Evolutionary conservation across 148 eudicot species (phyloP), one percentile per base, ranked within the genome.

Genomic region (Gaultheria prostrata): DNA sequence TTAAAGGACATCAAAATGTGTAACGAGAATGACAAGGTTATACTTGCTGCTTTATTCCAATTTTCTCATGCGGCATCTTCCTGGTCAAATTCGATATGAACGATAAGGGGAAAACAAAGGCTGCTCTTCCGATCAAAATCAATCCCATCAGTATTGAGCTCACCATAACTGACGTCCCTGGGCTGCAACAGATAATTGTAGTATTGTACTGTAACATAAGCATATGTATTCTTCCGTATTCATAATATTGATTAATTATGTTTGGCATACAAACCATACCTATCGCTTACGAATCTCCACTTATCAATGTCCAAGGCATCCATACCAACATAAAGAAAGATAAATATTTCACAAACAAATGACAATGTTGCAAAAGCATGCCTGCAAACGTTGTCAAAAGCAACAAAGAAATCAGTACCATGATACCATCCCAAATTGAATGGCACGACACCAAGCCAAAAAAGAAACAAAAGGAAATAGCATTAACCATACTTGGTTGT

Each of bases 61-160:
- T 94, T 86, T 90, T 94, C 63, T 90, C 94, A 39, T 80, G 12
- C 7, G 85, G 77, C 18, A 85, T 28, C 84, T 89, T 94, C 90
- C 90, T 89, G 69, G 93, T 87, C 88, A 94, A 82, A 87, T 94
- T 94, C 82, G 98, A 94, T 78, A 94, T 4, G 77, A 88, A 87
- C 74, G 98, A 92, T 71, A 94, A 87, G 21, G 95, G 98, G 85
- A 94, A 94, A 81, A 94, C 93, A 83, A 90, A 92, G 74, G 98
- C 98, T 80, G 98, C 98, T 89, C 98, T 89, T 77, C 95, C 98
- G 57, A 89, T 83, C 90, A 94, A 73, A 84, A 92, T 70, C 78
- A 94, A 78, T 83, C 90, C 95, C 90, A 94, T 77, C 46, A 94
- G 84, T 80, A 90, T 86, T 30, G 94, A 88, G 84, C 98, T 94